A percentile compares a stretch with the other conserved stretches of the same genome.
Conservation (phyloP, 1,139 yeast species). For the Scheffersomyces illinoinensis region DNA sequence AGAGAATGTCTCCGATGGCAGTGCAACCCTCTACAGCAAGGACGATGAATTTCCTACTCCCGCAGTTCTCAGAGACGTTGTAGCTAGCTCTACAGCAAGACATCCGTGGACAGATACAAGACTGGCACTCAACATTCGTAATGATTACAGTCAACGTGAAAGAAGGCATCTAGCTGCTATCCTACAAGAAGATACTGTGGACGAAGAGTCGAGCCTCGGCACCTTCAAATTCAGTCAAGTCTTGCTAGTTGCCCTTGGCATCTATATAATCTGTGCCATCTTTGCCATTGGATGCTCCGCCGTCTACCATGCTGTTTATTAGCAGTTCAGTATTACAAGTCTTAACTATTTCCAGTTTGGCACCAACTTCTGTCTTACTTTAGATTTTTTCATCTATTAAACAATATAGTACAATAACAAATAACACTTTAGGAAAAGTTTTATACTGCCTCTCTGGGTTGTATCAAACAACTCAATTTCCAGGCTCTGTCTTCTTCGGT, state of each 20-base stretch:
- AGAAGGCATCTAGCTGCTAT: not conserved
- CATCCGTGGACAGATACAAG: not conserved
- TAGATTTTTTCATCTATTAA: not conserved
- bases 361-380: too few species aligned
- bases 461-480: constrained; percentile 63
- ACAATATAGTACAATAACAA: not conserved
- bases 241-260: not conserved
- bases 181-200: not conserved
- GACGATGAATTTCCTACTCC: not conserved
- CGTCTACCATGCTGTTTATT: not conserved
- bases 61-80: not conserved
- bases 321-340: not conserved
- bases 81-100: not conserved
- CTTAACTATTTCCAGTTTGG: not conserved
- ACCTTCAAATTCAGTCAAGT: not conserved
- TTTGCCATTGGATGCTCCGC: not conserved
- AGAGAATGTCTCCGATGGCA: not conserved
- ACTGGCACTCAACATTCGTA: not conserved
- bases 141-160: not conserved
- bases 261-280: not conserved
- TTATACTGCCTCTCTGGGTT: constrained; percentile 34
- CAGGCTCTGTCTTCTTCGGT: constrained; percentile 69
- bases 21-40: not conserved
- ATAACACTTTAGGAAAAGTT: not conserved
- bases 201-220: not conserved